Evolutionary conservation across 2,329 filamentous ascomycete species (phyloP).

Genomic region (Tothia fuscella): DNA sequence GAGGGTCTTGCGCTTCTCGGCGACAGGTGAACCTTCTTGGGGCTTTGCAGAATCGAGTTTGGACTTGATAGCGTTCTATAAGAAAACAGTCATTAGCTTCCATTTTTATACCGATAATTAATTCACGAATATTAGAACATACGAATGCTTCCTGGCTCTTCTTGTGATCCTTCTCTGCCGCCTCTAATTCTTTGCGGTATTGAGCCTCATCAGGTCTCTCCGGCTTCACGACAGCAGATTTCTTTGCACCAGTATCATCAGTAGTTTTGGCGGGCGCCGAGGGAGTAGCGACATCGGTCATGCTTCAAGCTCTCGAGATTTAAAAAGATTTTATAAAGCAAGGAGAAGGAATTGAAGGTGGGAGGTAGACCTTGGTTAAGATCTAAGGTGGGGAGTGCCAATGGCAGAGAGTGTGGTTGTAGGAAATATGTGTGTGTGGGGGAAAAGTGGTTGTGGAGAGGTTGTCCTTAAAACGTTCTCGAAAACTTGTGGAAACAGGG

Average conservation of each 20-base stretch:
- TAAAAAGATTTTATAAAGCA: too few species aligned
- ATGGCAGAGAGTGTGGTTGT: too few species aligned
- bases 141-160: conserved; percentile 61
- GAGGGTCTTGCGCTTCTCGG: conserved; percentile 77
- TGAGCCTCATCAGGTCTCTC: conserved; percentile 77
- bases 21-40: conserved; percentile 67
- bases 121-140: conserved; percentile 22
- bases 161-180: conserved; percentile 79
- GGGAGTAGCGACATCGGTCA: conserved; percentile 8
- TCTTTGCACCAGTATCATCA: neutral
- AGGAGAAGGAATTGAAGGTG: too few species aligned
- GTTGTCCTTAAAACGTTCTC: too few species aligned
- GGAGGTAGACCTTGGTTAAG: too few species aligned
- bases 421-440: too few species aligned
- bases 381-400: too few species aligned
- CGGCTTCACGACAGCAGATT: conserved; percentile 41
- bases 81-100: conserved; percentile 12
- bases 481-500: too few species aligned
- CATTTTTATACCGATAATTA: too few species aligned
- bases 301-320: conserved; percentile 5
- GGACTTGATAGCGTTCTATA: conserved; percentile 70
- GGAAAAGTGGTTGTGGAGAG: too few species aligned
- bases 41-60: conserved; percentile 78
- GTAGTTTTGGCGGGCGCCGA: conserved; percentile 1
- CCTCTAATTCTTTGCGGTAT: conserved; percentile 67